Evolutionary conservation across 139 green algal genomes (phyloP).

Genomic region (Chlorella sp.): DNA sequence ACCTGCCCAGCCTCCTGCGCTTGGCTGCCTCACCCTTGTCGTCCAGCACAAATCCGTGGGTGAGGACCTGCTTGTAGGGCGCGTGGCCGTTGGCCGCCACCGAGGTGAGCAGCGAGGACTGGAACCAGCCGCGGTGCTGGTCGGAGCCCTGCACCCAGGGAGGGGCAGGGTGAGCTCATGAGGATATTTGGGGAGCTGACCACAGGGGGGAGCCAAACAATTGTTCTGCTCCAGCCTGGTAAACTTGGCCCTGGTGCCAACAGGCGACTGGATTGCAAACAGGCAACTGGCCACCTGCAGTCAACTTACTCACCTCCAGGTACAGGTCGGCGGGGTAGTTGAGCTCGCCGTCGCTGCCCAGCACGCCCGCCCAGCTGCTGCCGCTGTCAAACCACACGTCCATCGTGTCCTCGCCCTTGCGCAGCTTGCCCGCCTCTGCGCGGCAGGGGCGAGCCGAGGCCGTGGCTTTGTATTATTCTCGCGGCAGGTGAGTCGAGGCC

Average conservation of each 20-base stretch:
- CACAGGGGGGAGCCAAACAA: background rate
- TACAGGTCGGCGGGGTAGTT: slow-evolving; percentile 95
- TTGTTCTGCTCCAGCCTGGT: background rate
- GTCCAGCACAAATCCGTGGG: slow-evolving; percentile 80
- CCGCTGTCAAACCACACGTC: slow-evolving; percentile 99
- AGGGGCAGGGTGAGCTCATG: too few relatives aligned
- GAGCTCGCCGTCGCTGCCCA: slow-evolving; percentile 62
- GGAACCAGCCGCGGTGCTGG: slow-evolving; percentile 99
- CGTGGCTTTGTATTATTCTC: too few relatives aligned
- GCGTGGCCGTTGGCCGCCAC: slow-evolving; percentile 87
- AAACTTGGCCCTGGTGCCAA: too few relatives aligned
- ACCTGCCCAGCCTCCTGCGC: too few relatives aligned
- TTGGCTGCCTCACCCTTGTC: slow-evolving; percentile 37
- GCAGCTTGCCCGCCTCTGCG: slow-evolving; percentile 60
- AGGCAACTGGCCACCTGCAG: background rate
- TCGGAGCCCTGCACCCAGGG: slow-evolving; percentile 75
- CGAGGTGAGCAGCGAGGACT: slow-evolving; percentile 92
- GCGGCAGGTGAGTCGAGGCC: too few relatives aligned
- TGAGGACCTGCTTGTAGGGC: slow-evolving; percentile 93
- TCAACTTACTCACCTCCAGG: slow-evolving; percentile 70
- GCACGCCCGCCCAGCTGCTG: slow-evolving; percentile 90
- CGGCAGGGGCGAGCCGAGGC: background rate
- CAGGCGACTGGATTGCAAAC: background rate
- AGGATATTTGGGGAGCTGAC: too few relatives aligned
- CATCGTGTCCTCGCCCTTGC: slow-evolving; percentile 97